phyloP scores from a whole-genome alignment of 495 filamentous ascomycete species.

The Daldinia vernicosa region DNA sequence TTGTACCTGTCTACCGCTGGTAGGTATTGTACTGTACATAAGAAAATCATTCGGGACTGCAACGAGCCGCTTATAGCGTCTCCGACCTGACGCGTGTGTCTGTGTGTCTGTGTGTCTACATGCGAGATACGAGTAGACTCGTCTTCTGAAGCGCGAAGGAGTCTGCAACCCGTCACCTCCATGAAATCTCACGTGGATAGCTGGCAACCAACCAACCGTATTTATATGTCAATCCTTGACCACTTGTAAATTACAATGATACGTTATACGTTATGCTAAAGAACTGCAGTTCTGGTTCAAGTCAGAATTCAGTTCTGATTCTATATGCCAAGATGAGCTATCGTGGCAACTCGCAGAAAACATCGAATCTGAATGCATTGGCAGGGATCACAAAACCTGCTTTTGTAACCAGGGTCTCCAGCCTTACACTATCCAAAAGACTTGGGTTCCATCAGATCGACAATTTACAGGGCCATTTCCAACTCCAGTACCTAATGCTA shows the following conservation, averaged over 20 bases:
- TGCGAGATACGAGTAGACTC: neutral
- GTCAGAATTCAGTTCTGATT: slow-evolving; percentile 13
- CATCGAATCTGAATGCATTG: slow-evolving; percentile 20
- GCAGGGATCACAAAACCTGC: slow-evolving; percentile 40
- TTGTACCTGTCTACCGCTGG: neutral
- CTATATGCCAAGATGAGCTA: slow-evolving; percentile 32
- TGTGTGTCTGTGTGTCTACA: no score
- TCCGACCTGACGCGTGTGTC: neutral
- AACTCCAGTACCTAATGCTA: slow-evolving; percentile 18
- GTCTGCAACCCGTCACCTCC: slow-evolving; percentile 2
- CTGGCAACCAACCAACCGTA: slow-evolving; percentile 22
- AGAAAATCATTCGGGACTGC: neutral
- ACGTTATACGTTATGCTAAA: slow-evolving; percentile 2
- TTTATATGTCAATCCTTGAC: slow-evolving; percentile 10
- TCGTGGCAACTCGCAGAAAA: slow-evolving; percentile 33
- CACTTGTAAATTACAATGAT: slow-evolving; percentile 10
- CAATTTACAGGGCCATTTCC: slow-evolving; percentile 23
- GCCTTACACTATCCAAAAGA: slow-evolving; percentile 36
- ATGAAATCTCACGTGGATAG: slow-evolving; percentile 26
- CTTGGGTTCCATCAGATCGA: slow-evolving; percentile 34
- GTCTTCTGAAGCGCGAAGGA: neutral
- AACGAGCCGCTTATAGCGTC: neutral
- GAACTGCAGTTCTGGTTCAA: slow-evolving; percentile 9
- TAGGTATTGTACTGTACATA: no score
- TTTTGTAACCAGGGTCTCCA: slow-evolving; percentile 35